Evolutionary conservation across 1,284 basidiomycete genomes (phyloP).

Genomic region (Fomitopsis palustris): DNA sequence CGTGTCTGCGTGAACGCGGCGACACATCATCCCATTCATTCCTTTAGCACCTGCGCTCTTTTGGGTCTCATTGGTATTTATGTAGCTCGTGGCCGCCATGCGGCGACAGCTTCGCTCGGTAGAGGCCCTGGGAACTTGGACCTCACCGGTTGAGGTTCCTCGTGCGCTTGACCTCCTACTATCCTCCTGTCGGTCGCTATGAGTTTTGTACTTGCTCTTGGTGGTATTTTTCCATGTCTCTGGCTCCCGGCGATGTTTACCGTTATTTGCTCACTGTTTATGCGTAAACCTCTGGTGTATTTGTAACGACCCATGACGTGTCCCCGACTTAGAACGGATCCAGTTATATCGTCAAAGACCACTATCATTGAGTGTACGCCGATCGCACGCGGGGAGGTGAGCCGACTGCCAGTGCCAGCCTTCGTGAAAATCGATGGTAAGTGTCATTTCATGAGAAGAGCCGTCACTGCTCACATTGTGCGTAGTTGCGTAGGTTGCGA

Average conservation of each 20-base stretch:
- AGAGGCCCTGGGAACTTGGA: background rate
- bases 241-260: background rate
- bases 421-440: too few relatives aligned
- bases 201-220: background rate
- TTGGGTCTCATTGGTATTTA: background rate
- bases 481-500: too few relatives aligned
- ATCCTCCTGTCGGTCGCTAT: background rate
- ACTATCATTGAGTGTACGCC: background rate
- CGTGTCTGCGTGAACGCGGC: background rate
- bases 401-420: too few relatives aligned
- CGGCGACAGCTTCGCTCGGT: background rate
- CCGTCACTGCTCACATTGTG: too few relatives aligned
- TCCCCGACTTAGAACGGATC: background rate
- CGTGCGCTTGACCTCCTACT: background rate
- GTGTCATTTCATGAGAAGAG: too few relatives aligned
- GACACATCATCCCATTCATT: background rate
- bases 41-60: slow-evolving; percentile 1
- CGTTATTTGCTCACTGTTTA: background rate
- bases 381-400: too few relatives aligned
- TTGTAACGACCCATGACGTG: background rate
- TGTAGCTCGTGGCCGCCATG: background rate
- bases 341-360: too few relatives aligned
- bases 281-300: background rate
- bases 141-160: background rate
- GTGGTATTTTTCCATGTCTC: background rate